Evolutionary conservation across 371 early-diverging fungal species (phyloP).

Genomic region (Paraphysoderma sedebokerense): DNA sequence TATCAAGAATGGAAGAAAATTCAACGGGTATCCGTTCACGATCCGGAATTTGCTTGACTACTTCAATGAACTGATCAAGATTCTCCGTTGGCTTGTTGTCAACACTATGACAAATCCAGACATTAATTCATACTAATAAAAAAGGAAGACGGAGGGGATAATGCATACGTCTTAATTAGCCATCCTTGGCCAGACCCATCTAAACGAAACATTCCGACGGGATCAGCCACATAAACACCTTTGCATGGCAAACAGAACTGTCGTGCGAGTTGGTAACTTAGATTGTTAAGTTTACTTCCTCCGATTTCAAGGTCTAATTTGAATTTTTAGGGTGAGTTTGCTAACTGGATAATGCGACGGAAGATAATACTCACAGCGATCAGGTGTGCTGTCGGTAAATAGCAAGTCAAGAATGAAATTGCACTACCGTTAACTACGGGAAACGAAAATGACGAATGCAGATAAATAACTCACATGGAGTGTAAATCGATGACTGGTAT

Average conservation of each 20-base stretch:
- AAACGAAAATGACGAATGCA: too few relatives aligned
- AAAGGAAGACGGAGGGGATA: background rate
- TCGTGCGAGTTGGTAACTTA: conserved; percentile 72
- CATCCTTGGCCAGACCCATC: conserved; percentile 64
- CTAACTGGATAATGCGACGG: background rate
- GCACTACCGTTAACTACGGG: too few relatives aligned
- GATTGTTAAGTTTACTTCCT: conserved; percentile 60
- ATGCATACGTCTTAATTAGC: conserved; percentile 39
- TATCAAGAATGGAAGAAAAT: conserved; percentile 39
- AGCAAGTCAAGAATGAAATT: background rate
- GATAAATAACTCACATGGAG: conserved; percentile 13
- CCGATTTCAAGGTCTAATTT: conserved; percentile 76
- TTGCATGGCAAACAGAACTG: conserved; percentile 46
- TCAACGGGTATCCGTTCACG: conserved; percentile 56
- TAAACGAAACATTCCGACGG: conserved; percentile 57
- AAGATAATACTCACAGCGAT: too few relatives aligned
- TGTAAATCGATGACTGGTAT: conserved; percentile 55
- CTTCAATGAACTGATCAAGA: conserved; percentile 54
- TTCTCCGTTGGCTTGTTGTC: conserved; percentile 53
- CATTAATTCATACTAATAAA: background rate
- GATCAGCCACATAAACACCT: conserved; percentile 63
- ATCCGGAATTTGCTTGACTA: conserved; percentile 55
- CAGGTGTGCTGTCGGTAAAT: conserved; percentile 12
- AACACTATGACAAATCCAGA: conserved; percentile 10
- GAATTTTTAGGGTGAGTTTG: conserved; percentile 45